Conservation (phyloP, 1,139 yeast species). For the Pneumocystis murina region DNA sequence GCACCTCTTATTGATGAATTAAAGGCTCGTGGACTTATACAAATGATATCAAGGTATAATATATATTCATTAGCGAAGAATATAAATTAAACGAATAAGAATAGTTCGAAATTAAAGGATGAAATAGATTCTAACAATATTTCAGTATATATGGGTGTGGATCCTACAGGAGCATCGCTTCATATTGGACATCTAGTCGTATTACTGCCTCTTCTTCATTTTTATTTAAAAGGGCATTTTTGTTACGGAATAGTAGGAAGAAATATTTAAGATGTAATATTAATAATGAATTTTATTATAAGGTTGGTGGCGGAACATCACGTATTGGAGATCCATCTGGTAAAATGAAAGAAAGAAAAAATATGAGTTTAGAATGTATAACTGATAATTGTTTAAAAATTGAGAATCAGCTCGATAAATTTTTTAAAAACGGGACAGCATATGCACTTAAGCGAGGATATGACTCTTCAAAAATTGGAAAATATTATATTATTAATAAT, state of each 20-base stretch:
- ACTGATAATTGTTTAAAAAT: constrained; percentile 46
- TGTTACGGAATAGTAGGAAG: constrained; percentile 45
- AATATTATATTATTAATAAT: constrained; percentile 42
- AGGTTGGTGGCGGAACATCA: constrained; percentile 96
- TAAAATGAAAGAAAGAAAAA: constrained; percentile 54
- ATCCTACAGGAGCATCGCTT: constrained; percentile 79
- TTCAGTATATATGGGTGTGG: constrained; percentile 71
- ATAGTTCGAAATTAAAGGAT: not conserved
- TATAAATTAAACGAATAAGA: not conserved
- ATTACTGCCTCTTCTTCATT: constrained; percentile 68
- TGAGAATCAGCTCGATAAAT: constrained; percentile 42
- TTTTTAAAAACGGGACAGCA: constrained; percentile 47
- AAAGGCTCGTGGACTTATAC: not conserved
- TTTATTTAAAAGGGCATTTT: constrained; percentile 68
- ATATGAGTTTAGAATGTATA: constrained; percentile 39
- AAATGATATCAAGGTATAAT: not conserved
- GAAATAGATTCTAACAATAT: not conserved
- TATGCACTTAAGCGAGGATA: constrained; percentile 45
- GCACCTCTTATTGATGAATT: not conserved
- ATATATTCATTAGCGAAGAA: not conserved
- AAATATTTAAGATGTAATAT: too few relatives aligned
- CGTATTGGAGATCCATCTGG: constrained; percentile 97
- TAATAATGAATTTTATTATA: not conserved
- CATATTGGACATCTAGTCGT: constrained; percentile 89
- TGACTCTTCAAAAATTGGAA: constrained; percentile 23